Evolutionary conservation across 345 rosid species (phyloP).

Genomic region (Salix brachista): DNA sequence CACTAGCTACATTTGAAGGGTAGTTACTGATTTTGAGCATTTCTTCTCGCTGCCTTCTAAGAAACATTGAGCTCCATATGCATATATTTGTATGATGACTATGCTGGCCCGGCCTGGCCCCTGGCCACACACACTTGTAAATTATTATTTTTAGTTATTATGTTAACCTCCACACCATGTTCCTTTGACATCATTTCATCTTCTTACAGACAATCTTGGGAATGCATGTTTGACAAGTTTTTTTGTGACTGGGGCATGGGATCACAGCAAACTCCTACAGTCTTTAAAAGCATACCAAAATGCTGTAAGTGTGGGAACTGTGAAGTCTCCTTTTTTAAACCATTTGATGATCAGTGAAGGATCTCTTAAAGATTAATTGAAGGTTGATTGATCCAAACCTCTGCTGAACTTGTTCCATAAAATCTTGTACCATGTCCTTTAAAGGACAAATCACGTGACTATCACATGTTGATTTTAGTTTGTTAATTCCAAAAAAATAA

Average conservation of each 20-base stretch:
- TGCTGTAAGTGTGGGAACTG: constrained; percentile 48
- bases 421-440: too few relatives aligned
- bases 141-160: not conserved
- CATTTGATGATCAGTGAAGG: not conserved
- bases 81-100: too few relatives aligned
- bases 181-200: constrained; percentile 9
- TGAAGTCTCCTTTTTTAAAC: constrained; percentile 1
- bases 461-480: too few relatives aligned
- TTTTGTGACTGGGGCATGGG: constrained; percentile 69
- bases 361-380: not conserved
- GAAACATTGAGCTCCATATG: not conserved
- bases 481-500: too few relatives aligned
- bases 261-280: constrained; percentile 58
- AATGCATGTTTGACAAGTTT: constrained; percentile 72
- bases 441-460: too few relatives aligned
- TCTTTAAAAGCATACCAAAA: constrained; percentile 71
- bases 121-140: not conserved
- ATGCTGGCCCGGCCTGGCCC: too few relatives aligned
- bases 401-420: too few relatives aligned
- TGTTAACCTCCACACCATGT: not conserved
- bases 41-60: not conserved
- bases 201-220: constrained; percentile 63
- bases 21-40: not conserved
- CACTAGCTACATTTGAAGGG: not conserved
- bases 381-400: too few relatives aligned